Conservation (phyloP, 768 basidiomycete species). For the Candolleomyces eurysporus region DNA sequence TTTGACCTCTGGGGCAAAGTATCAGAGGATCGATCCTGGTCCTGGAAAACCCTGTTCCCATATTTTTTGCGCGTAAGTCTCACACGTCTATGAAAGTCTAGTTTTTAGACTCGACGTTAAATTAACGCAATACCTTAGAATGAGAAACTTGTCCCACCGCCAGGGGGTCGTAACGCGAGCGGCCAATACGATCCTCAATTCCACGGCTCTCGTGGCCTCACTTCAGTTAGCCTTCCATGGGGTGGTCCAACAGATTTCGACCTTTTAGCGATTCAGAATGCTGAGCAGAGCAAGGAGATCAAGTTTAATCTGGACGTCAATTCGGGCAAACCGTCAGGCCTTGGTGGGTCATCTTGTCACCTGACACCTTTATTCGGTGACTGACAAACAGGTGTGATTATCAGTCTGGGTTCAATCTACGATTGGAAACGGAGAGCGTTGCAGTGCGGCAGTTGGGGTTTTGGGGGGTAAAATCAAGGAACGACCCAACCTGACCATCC, state of each 20-base stretch:
- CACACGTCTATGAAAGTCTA: neutral
- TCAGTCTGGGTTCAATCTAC: no score
- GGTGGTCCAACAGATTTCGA: neutral
- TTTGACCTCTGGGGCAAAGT: neutral
- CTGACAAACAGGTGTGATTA: no score
- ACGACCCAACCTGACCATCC: no score
- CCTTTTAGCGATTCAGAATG: neutral
- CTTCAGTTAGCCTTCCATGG: neutral
- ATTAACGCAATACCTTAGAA: neutral
- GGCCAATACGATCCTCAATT: neutral
- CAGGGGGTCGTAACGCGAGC: neutral
- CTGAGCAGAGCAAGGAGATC: neutral
- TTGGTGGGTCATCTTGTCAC: neutral
- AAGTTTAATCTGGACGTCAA: neutral
- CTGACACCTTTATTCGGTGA: no score
- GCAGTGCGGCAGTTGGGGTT: no score
- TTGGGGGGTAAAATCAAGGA: neutral
- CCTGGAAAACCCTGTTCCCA: neutral
- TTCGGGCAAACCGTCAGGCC: neutral
- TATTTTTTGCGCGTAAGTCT: neutral
- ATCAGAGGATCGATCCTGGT: neutral
- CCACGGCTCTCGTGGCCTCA: neutral
- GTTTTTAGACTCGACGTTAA: neutral
- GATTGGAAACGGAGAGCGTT: no score
- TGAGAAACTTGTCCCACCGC: neutral